Percentiles rank a stretch among this genome's conserved stretches.
These are phyloP conservation scores for Monosporascus ibericus DNA, from an alignment of 2,329 filamentous ascomycete species.

Conservation along the genomic window DNA sequence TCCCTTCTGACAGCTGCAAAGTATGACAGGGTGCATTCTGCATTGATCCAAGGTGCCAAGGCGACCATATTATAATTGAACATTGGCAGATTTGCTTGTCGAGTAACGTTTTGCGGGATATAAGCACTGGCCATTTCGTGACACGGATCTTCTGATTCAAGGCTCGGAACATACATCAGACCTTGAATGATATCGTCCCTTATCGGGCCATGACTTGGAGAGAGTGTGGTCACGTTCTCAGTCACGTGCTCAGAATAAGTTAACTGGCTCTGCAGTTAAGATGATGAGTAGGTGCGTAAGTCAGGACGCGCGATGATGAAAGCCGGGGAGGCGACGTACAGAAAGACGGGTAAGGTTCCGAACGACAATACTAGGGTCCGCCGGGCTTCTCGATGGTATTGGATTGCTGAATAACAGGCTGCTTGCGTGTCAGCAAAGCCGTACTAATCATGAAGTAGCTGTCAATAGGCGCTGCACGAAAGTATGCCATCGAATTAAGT, in stretches of 20 bases:
- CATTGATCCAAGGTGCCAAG: constrained; percentile 78
- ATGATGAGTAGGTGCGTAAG: constrained; percentile 13
- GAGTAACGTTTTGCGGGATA: constrained; percentile 70
- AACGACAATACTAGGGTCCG: constrained; percentile 47
- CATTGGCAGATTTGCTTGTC: constrained; percentile 60
- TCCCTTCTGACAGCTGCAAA: constrained; percentile 55
- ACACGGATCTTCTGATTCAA: constrained; percentile 55
- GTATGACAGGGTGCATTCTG: constrained; percentile 67
- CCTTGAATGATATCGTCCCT: constrained; percentile 62
- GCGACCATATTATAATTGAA: constrained; percentile 71
- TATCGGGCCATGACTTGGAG: constrained; percentile 56
- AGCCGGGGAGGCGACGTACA: constrained; percentile 32
- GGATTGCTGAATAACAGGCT: constrained; percentile 58
- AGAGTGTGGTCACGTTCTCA: constrained; percentile 68
- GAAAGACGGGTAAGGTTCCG: constrained; percentile 51
- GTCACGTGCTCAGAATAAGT: constrained; percentile 46
- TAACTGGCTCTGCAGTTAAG: constrained; percentile 32
- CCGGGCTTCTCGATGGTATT: constrained; percentile 43
- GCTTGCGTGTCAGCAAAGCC: constrained; percentile 10
- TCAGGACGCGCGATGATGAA: background rate
- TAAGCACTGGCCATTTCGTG: constrained; percentile 54
- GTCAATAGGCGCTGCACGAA: background rate
- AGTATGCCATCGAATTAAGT: background rate
- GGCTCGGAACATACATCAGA: constrained; percentile 77
- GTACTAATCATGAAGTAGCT: background rate